Evolutionary conservation across 148 eudicot genomes (phyloP).

Genomic region (Agrostemma githago): DNA sequence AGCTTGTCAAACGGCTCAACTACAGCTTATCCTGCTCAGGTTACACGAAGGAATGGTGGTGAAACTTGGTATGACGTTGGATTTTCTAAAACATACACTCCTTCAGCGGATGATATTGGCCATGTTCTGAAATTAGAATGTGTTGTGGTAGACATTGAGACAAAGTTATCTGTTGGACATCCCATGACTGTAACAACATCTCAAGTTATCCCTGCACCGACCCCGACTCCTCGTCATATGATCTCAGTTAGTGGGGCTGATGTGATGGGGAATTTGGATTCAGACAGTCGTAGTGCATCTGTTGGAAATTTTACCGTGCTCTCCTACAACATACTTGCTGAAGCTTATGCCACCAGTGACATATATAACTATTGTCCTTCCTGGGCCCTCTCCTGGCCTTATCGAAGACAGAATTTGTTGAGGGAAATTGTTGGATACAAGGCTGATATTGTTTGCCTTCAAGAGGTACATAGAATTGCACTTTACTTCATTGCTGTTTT

Average conservation of each 20-base stretch:
- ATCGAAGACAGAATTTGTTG: slow-evolving; percentile 87
- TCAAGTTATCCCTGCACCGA: slow-evolving; percentile 94
- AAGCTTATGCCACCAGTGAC: slow-evolving; percentile 70
- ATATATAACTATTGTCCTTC: slow-evolving; percentile 85
- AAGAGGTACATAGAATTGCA: slow-evolving; percentile 61
- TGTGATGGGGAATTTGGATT: slow-evolving; percentile 57
- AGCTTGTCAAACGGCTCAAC: slow-evolving; percentile 63
- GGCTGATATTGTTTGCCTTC: slow-evolving; percentile 96
- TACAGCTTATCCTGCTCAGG: slow-evolving; percentile 61
- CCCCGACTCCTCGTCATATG: slow-evolving; percentile 84
- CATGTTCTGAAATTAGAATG: slow-evolving; percentile 94
- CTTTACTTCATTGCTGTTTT: not conserved
- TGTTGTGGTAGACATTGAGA: slow-evolving; percentile 78
- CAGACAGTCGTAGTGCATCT: slow-evolving; percentile 53
- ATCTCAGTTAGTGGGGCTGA: slow-evolving; percentile 80
- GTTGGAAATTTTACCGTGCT: slow-evolving; percentile 83
- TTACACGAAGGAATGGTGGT: slow-evolving; percentile 72
- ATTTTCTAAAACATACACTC: slow-evolving; percentile 75
- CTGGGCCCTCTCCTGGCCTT: slow-evolving; percentile 98
- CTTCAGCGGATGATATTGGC: slow-evolving; percentile 90
- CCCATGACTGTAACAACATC: slow-evolving; percentile 57
- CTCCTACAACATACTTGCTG: slow-evolving; percentile 90
- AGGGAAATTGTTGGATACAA: slow-evolving; percentile 94
- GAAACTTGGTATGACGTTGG: slow-evolving; percentile 99
- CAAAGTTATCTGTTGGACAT: slow-evolving; percentile 60